Evolutionary conservation across 1,284 basidiomycete species (phyloP), one percentile per base, ranked within the genome.

Genomic region (Rhodotorula sp.): DNA sequence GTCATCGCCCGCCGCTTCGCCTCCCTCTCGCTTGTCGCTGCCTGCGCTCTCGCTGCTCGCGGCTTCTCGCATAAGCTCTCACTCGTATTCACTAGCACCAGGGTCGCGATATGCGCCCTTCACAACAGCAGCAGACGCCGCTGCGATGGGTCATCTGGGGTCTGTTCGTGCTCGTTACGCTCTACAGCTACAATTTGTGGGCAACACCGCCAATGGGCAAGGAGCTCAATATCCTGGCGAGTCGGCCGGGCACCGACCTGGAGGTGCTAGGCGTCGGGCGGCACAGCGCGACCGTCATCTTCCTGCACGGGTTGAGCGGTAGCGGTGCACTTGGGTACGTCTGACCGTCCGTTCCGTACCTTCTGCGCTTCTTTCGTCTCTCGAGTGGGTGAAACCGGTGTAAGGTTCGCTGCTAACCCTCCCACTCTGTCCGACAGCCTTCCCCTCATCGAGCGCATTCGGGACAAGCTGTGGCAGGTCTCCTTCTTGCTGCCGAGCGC

Each of bases 401-500:
- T 55, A 32, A 29, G 29, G 51, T n/a, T 54, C 9, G 13, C 32
- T 50, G 44, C 19, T 21, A 3, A 8, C 22, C 22, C 46, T 19
- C 7, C 2, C 37, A 6, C 9, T 2, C 27, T n/a, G 0, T 12
- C 9, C 1, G 17, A 12, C 59, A 61, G 60, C 15, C n/a, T 61
- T 1, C 36, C 48, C 3, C 25, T 61, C 36, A n/a, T 61, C 48
- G 50, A 61, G 36, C 13, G 27, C 13, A 13, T 61, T 8, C 50
- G 50, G 10, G 34, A 48, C 25, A 22, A 53, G 44, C 67, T 64
- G 25, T 80, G 53, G 32, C 55, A 53, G 36, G 56, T 44, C 32
- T 29, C 34, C 29, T 61, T 68, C 39, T 58, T 76, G 37, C 55
- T 68, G 29, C 74, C 76, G 53, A 66, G 72, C 34, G 76, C 78